phyloP scores from a whole-genome alignment of 163 green algal species.

The Smithsoniella earleae region DNA sequence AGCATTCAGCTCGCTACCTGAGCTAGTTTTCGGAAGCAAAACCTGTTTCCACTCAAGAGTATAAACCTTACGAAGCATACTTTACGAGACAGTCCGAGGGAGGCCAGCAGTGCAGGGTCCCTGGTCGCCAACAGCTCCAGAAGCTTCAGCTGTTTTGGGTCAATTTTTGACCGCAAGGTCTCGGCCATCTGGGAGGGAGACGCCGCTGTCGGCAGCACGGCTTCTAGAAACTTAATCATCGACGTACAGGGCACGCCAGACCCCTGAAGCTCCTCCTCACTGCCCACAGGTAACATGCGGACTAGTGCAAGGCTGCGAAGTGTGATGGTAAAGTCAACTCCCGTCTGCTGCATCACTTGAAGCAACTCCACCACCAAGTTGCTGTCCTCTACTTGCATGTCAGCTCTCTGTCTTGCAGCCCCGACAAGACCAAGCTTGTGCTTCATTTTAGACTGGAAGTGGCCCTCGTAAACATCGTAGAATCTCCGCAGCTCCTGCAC shows the following conservation, averaged over 20 bases:
- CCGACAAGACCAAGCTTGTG: constrained; percentile 1
- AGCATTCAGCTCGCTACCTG: not conserved
- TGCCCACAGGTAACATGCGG: not conserved
- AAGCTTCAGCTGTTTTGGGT: not conserved
- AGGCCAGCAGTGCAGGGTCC: not conserved
- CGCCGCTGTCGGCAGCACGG: not conserved
- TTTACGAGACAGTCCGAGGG: no score
- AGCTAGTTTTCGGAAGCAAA: no score
- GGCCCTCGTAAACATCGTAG: not conserved
- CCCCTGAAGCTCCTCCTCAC: not conserved
- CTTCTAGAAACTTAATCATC: not conserved
- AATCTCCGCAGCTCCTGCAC: constrained; percentile 18
- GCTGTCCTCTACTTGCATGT: not conserved
- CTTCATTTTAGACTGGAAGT: not conserved
- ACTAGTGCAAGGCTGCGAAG: not conserved
- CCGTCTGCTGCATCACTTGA: constrained; percentile 29
- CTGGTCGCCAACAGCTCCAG: not conserved
- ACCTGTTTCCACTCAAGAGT: no score
- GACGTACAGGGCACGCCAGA: no score
- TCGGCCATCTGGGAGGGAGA: not conserved
- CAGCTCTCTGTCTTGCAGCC: no score
- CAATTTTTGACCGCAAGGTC: not conserved
- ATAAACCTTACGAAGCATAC: no score
- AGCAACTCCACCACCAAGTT: constrained; percentile 13
- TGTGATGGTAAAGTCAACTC: constrained; percentile 15